phyloP scores from a whole-genome alignment of 2,329 filamentous ascomycete genomes.

The Penicillium expansum region DNA sequence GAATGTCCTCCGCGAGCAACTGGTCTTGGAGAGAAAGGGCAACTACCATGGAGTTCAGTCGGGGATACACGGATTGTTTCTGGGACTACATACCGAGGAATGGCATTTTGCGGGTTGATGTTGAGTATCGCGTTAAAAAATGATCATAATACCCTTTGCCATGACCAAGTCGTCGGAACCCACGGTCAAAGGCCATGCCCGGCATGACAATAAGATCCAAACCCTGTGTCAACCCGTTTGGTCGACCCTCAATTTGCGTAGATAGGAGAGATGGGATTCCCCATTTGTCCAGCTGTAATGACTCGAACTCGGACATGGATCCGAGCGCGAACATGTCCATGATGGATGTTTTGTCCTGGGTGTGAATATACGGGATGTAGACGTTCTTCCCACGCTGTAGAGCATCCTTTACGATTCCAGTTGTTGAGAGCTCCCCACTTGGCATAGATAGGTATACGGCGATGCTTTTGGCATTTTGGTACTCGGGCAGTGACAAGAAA shows the following conservation, averaged over 20 bases:
- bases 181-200: constrained; percentile 83
- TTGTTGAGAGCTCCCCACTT: constrained; percentile 77
- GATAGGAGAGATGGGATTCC: constrained; percentile 83
- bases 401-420: constrained; percentile 76
- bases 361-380: constrained; percentile 87
- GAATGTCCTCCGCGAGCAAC: constrained; percentile 68
- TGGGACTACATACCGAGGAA: constrained; percentile 54
- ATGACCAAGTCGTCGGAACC: constrained; percentile 77
- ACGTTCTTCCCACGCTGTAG: constrained; percentile 75
- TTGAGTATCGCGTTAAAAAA: constrained; percentile 75
- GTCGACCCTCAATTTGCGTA: constrained; percentile 62
- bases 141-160: constrained; percentile 97
- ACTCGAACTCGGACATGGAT: constrained; percentile 72
- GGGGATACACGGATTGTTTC: constrained; percentile 14
- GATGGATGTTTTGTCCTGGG: constrained; percentile 59
- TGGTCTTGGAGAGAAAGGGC: constrained; percentile 86
- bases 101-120: constrained; percentile 49
- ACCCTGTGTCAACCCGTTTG: constrained; percentile 63
- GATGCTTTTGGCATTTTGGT: constrained; percentile 69
- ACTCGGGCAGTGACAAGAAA: constrained; percentile 68
- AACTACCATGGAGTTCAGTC: constrained; percentile 49
- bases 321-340: constrained; percentile 94
- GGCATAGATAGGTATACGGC: constrained; percentile 96
- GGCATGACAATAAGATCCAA: constrained; percentile 89
- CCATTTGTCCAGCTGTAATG: constrained; percentile 77